Percentiles rank a stretch among this genome's conserved stretches.
Conservation (phyloP, 495 filamentous ascomycete genomes). For the Penicillium ucsense region DNA sequence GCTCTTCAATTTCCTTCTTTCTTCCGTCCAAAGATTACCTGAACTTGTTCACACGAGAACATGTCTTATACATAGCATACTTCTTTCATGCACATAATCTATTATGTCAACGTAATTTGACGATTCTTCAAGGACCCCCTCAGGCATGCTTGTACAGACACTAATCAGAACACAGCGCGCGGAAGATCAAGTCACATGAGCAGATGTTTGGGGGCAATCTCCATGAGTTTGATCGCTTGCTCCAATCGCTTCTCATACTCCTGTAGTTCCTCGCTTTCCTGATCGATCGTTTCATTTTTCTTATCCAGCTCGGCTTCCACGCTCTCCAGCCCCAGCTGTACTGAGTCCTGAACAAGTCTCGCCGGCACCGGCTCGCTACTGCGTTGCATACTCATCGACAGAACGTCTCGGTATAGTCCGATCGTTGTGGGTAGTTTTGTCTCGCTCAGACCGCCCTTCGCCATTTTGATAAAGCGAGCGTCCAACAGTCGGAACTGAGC, state of each 20-base stretch:
- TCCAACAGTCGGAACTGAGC: constrained; percentile 19
- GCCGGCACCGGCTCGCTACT: too few relatives aligned
- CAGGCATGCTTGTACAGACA: neutral
- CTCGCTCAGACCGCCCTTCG: constrained; percentile 4
- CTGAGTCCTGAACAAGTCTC: neutral
- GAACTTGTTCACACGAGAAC: neutral
- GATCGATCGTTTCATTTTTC: constrained; percentile 1
- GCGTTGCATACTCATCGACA: constrained; percentile 9
- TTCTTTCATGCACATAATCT: constrained; percentile 9
- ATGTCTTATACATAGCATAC: neutral
- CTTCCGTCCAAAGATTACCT: constrained; percentile 1
- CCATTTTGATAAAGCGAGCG: constrained; percentile 12
- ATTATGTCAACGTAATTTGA: constrained; percentile 1
- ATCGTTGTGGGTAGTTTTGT: constrained; percentile 10
- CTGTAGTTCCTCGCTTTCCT: constrained; percentile 8
- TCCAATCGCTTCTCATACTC: constrained; percentile 19
- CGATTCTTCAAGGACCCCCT: neutral
- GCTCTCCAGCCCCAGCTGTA: constrained; percentile 8
- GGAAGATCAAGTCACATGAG: neutral
- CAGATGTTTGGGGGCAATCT: constrained; percentile 14
- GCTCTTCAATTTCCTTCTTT: constrained; percentile 5
- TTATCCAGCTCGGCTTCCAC: neutral
- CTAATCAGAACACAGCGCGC: too few relatives aligned
- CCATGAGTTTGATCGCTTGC: constrained; percentile 15
- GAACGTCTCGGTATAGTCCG: constrained; percentile 18